Percentiles rank a stretch among this genome's conserved stretches.
Conservation (phyloP, 2,329 filamentous ascomycete genomes). For the Trichoderma polysporum region DNA sequence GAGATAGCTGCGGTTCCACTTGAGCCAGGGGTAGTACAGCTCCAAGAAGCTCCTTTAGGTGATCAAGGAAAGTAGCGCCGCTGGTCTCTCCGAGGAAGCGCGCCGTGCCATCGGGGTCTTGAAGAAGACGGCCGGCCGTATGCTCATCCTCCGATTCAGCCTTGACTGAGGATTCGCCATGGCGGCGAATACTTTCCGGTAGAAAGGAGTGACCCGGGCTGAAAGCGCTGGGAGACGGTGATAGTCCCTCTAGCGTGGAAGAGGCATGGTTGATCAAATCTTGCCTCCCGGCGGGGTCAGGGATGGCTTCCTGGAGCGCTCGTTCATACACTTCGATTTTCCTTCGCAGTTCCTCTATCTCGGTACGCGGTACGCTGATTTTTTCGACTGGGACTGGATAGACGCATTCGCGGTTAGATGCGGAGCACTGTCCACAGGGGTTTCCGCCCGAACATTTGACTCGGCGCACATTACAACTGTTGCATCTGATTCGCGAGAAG, state of each 20-base stretch:
- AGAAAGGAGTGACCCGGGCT: background rate
- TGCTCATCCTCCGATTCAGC: slow-evolving; percentile 19
- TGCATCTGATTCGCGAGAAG: slow-evolving; percentile 42
- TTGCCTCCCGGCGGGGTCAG: slow-evolving; percentile 37
- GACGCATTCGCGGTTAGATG: slow-evolving; percentile 45
- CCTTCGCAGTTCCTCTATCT: slow-evolving; percentile 43
- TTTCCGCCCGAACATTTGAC: slow-evolving; percentile 52
- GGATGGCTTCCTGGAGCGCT: slow-evolving; percentile 38
- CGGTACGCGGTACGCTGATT: slow-evolving; percentile 41
- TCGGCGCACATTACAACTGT: slow-evolving; percentile 52
- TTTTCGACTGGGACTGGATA: slow-evolving; percentile 49
- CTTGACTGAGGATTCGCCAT: slow-evolving; percentile 19
- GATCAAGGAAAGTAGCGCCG: slow-evolving; percentile 50
- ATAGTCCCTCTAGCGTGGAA: slow-evolving; percentile 26
- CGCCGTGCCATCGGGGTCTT: slow-evolving; percentile 44
- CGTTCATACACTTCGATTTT: slow-evolving; percentile 43
- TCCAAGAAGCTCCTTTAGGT: slow-evolving; percentile 48
- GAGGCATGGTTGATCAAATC: slow-evolving; percentile 33
- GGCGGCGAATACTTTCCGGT: slow-evolving; percentile 6
- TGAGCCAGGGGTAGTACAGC: slow-evolving; percentile 39
- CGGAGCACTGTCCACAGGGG: slow-evolving; percentile 48
- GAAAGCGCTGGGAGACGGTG: slow-evolving; percentile 26
- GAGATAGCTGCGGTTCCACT: slow-evolving; percentile 17
- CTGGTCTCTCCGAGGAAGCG: slow-evolving; percentile 52
- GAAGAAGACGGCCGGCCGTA: slow-evolving; percentile 40